Percentiles rank a stretch among this genome's conserved stretches.
Evolutionary conservation across 2,329 filamentous ascomycete species (phyloP).

Genomic region (Colletotrichum scovillei): DNA sequence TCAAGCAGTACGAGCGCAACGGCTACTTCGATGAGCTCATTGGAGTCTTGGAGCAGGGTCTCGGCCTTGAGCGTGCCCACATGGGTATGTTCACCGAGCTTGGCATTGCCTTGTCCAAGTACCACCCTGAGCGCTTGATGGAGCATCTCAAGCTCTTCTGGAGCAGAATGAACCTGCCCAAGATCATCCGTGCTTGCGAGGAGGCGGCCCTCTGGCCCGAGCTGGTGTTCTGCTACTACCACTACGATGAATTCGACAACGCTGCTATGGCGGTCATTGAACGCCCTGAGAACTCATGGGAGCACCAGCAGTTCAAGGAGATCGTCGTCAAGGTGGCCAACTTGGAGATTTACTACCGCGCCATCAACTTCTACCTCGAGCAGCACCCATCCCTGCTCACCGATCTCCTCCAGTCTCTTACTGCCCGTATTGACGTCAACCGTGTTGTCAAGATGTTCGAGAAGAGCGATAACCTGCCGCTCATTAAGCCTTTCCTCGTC

Average conservation of each 20-base stretch:
- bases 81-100: slow-evolving; percentile 98
- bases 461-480: slow-evolving; percentile 95
- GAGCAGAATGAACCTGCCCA: slow-evolving; percentile 96
- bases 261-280: slow-evolving; percentile 98
- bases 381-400: slow-evolving; percentile 96
- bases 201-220: slow-evolving; percentile 97
- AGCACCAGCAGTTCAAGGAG: slow-evolving; percentile 99
- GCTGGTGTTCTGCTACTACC: slow-evolving; percentile 96
- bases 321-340: slow-evolving; percentile 98
- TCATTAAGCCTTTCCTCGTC: slow-evolving; percentile 98
- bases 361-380: slow-evolving; percentile 96
- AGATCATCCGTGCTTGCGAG: slow-evolving; percentile 93
- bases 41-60: slow-evolving; percentile 89
- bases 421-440: slow-evolving; percentile 96
- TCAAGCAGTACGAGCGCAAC: slow-evolving; percentile 96
- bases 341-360: slow-evolving; percentile 98
- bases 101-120: slow-evolving; percentile 91
- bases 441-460: slow-evolving; percentile 99
- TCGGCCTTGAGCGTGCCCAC: slow-evolving; percentile 90
- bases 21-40: slow-evolving; percentile 99
- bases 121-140: slow-evolving; percentile 96
- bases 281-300: slow-evolving; percentile 96
- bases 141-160: slow-evolving; percentile 99
- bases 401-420: slow-evolving; percentile 92
- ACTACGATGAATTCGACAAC: slow-evolving; percentile 99